These are phyloP conservation scores for Penicillium macrosclerotiorum DNA, from an alignment of 495 filamentous ascomycete species.

Conservation along the genomic window DNA sequence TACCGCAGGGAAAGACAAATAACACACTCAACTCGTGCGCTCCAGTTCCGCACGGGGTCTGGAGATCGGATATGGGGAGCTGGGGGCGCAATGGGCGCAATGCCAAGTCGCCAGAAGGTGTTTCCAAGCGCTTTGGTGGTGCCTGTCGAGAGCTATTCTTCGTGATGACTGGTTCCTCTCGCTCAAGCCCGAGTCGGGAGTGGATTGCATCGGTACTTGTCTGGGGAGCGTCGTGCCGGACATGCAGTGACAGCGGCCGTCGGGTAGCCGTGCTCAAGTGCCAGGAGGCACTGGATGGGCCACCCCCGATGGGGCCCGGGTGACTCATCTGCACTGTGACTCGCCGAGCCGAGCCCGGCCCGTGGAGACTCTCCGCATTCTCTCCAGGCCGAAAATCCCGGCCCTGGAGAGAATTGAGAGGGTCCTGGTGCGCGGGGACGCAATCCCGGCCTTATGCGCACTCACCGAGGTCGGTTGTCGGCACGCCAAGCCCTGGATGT, in stretches of 20 bases:
- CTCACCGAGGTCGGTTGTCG: constrained; percentile 11
- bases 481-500: constrained; percentile 3
- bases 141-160: too few relatives aligned
- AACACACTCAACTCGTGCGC: too few relatives aligned
- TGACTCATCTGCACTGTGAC: constrained; percentile 8
- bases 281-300: constrained; percentile 8
- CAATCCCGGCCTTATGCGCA: constrained; percentile 11
- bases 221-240: constrained; percentile 1
- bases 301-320: background rate
- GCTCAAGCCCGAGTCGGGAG: too few relatives aligned
- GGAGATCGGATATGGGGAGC: background rate
- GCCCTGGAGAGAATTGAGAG: constrained; percentile 1
- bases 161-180: too few relatives aligned
- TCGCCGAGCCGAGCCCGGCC: constrained; percentile 13
- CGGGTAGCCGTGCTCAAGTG: constrained; percentile 27
- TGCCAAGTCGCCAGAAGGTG: too few relatives aligned
- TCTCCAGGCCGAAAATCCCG: constrained; percentile 16
- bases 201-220: constrained; percentile 31
- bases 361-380: constrained; percentile 24
- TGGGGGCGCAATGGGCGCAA: too few relatives aligned
- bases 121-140: too few relatives aligned
- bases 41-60: background rate
- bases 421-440: background rate
- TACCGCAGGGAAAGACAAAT: too few relatives aligned
- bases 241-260: background rate